Percentiles rank a stretch among this genome's conserved stretches.
phyloP scores from a whole-genome alignment of 1,284 basidiomycete genomes.

The Melampsora larici-populina region DNA sequence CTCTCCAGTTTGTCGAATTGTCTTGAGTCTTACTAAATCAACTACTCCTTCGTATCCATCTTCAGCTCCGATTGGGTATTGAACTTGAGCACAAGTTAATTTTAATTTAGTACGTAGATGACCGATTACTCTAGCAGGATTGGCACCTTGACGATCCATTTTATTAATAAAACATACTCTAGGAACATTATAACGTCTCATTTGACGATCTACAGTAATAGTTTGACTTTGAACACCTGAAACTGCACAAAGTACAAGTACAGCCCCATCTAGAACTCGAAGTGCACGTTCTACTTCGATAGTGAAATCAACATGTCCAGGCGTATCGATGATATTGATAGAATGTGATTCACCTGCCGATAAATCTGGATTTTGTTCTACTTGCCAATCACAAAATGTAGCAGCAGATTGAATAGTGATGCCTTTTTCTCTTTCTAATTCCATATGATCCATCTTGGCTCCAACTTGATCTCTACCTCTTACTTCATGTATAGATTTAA shows the following conservation, averaged over 20 bases:
- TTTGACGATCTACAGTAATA: slow-evolving; percentile 97
- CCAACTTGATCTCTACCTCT: slow-evolving; percentile 91
- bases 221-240: slow-evolving; percentile 98
- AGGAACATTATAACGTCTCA: slow-evolving; percentile 93
- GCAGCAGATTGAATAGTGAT: slow-evolving; percentile 99
- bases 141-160: slow-evolving; percentile 97
- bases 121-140: slow-evolving; percentile 89
- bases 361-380: slow-evolving; percentile 50
- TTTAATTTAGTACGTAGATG: slow-evolving; percentile 90
- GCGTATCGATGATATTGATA: slow-evolving; percentile 98
- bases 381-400: slow-evolving; percentile 91
- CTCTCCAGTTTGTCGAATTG: slow-evolving; percentile 87
- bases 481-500: slow-evolving; percentile 95
- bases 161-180: slow-evolving; percentile 98
- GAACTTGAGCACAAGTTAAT: slow-evolving; percentile 90
- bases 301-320: slow-evolving; percentile 98
- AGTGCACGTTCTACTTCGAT: slow-evolving; percentile 98
- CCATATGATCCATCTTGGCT: slow-evolving; percentile 99
- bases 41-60: slow-evolving; percentile 84
- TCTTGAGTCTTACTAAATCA: slow-evolving; percentile 90
- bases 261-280: slow-evolving; percentile 92
- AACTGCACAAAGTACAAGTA: slow-evolving; percentile 93
- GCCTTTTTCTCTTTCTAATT: slow-evolving; percentile 96
- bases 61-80: slow-evolving; percentile 91
- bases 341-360: slow-evolving; percentile 13